These are phyloP conservation scores for Arachnomyces sp. DNA, from an alignment of 2,329 filamentous ascomycete species.

Conservation along the genomic window DNA sequence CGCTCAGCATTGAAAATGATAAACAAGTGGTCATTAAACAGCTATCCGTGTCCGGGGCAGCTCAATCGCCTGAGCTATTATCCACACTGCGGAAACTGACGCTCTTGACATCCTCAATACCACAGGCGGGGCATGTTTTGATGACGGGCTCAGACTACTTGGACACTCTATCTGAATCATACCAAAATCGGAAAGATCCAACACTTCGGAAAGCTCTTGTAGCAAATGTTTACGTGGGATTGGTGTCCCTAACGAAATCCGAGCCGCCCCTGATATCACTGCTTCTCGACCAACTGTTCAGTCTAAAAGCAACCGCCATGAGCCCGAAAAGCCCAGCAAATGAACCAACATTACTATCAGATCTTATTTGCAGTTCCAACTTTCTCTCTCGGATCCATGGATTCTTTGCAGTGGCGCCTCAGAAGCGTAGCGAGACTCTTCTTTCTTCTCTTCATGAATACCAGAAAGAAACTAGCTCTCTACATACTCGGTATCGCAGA, in stretches of 20 bases:
- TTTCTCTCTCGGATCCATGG: conserved; percentile 46
- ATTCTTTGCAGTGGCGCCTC: conserved; percentile 22
- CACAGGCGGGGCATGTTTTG: conserved; percentile 50
- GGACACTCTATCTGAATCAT: conserved; percentile 55
- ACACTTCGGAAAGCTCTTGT: conserved; percentile 59
- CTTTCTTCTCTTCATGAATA: conserved; percentile 32
- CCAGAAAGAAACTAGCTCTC: conserved; percentile 27
- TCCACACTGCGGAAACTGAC: conserved; percentile 30
- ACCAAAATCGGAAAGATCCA: conserved; percentile 50
- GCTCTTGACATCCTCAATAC: conserved; percentile 30
- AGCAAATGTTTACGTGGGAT: conserved; percentile 64
- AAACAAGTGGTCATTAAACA: conserved; percentile 27
- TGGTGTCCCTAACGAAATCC: conserved; percentile 61
- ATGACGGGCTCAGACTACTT: conserved; percentile 81
- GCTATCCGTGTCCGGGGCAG: conserved; percentile 15
- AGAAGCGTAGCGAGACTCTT: conserved; percentile 35
- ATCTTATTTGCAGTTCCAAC: conserved; percentile 73
- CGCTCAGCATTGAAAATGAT: conserved; percentile 28
- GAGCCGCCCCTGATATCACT: conserved; percentile 62
- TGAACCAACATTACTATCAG: conserved; percentile 60
- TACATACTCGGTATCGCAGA: conserved; percentile 37
- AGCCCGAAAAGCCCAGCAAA: conserved; percentile 38
- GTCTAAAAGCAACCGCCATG: conserved; percentile 62
- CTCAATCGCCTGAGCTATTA: conserved; percentile 13
- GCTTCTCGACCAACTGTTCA: conserved; percentile 75